Base-by-base conservation (phyloP, 106 monocot species). In the Acanthochlamys bracteata region DNA sequence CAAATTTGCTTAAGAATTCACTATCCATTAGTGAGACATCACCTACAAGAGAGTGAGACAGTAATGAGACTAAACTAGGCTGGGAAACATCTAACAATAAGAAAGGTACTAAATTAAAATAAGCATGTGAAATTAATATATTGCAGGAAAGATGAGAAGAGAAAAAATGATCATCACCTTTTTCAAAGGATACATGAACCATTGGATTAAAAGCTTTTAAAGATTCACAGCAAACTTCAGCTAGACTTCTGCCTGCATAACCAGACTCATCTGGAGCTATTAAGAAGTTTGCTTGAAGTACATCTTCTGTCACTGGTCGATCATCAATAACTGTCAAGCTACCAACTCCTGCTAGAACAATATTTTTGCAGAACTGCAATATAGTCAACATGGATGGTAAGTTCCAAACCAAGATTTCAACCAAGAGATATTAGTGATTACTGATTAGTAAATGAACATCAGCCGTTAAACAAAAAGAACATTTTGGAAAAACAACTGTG, bases 131-230 rank as follows among this genome's bases (percentile, higher is more conserved):
- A n/a, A n/a, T n/a, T n/a, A n/a, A n/a, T n/a, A n/a, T n/a, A n/a
- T n/a, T n/a, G n/a, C n/a, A 21, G 20, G 26, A 52, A 56, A 12
- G 16, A 55, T 19, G 19, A 46, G 17, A 53, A 0, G 9, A 49
- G 6, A 7, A 9, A 49, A 51, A 11, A 11, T 45, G 13, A 45
- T 9, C 43, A 66, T 71, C 26, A 83, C 93, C 88, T 80, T 80
- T 85, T 71, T 75, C 78, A 15, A 77, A 71, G 17, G 82, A 83
- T 72, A 93, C 93, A 47, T 72, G 69, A 61, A 93, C 93, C 93
- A 93, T 89, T 14, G 93, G 82, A 67, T 93, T 93, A 73, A 93
- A 93, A 71, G 85, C 89, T 74, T 53, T 85, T 26, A 93, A 66
- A 54, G 92, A 84, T 20, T 85, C 75, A 57, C 82, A 85, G 26